A percentile compares a stretch with the other conserved stretches of the same genome.
These are phyloP conservation scores for Thecamonas trahens DNA, from an alignment of 78 protist genomes.

Conservation along the genomic window DNA sequence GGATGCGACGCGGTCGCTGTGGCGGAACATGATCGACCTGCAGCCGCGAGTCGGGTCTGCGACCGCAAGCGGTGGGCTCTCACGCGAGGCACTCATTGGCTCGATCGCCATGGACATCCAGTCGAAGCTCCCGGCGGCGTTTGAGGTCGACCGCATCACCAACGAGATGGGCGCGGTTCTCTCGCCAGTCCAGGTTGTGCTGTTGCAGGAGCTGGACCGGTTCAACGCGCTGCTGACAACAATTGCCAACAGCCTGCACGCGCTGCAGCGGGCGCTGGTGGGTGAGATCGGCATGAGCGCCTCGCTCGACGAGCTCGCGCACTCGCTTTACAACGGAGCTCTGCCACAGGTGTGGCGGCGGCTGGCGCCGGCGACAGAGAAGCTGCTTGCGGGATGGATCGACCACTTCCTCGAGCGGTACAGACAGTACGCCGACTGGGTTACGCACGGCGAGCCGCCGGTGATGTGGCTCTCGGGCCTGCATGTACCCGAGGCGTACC, in stretches of 20 bases:
- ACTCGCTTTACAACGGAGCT: slow-evolving; percentile 56
- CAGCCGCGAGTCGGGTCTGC: slow-evolving; percentile 54
- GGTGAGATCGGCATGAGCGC: slow-evolving; percentile 83
- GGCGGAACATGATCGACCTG: slow-evolving; percentile 50
- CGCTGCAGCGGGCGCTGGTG: slow-evolving; percentile 62
- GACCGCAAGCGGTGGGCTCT: slow-evolving; percentile 39
- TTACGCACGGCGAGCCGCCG: slow-evolving; percentile 57
- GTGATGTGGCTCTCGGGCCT: slow-evolving; percentile 90
- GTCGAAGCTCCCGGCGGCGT: slow-evolving; percentile 30
- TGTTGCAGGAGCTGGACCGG: slow-evolving; percentile 81
- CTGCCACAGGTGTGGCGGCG: slow-evolving; percentile 69
- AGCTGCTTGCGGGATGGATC: slow-evolving; percentile 75
- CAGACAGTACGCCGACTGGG: slow-evolving; percentile 59
- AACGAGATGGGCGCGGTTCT: background rate
- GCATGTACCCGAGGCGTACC: slow-evolving; percentile 82
- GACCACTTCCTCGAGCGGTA: slow-evolving; percentile 50
- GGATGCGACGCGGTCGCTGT: slow-evolving; percentile 35
- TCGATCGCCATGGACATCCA: slow-evolving; percentile 15
- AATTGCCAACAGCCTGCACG: slow-evolving; percentile 49
- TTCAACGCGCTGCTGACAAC: slow-evolving; percentile 59
- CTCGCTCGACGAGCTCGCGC: slow-evolving; percentile 68
- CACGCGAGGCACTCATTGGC: slow-evolving; percentile 42
- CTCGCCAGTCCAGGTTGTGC: slow-evolving; percentile 68
- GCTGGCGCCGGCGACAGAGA: slow-evolving; percentile 68
- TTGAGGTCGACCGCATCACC: slow-evolving; percentile 37